These are phyloP conservation scores for Mycena leptocephala DNA, from an alignment of 768 basidiomycete species.

Conservation along the genomic window DNA sequence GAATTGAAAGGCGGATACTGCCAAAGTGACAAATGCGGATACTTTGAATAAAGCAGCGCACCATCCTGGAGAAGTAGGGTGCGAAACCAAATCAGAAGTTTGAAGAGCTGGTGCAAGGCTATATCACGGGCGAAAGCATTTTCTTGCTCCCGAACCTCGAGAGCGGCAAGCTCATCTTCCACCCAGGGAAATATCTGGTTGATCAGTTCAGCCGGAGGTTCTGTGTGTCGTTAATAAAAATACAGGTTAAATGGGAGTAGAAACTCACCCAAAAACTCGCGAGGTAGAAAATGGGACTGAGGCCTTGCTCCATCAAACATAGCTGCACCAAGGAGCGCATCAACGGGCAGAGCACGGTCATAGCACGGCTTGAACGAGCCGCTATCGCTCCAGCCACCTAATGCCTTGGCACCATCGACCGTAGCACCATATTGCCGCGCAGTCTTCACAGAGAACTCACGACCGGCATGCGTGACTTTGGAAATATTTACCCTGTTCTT, in stretches of 20 bases:
- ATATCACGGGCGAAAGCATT: constrained; percentile 36
- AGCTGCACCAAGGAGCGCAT: constrained; percentile 50
- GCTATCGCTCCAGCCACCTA: constrained; percentile 49
- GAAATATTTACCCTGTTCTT: constrained; percentile 42
- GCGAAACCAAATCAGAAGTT: no score
- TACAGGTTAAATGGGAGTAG: background rate
- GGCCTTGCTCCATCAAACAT: constrained; percentile 47
- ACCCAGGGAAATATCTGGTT: constrained; percentile 46
- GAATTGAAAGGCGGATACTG: no score
- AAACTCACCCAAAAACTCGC: constrained; percentile 42
- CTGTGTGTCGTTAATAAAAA: constrained; percentile 15
- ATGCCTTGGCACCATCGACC: constrained; percentile 45
- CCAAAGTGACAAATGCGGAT: no score
- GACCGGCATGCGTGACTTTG: constrained; percentile 52
- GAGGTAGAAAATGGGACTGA: no score
- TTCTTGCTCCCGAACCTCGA: background rate
- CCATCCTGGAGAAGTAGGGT: no score
- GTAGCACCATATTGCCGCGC: constrained; percentile 48
- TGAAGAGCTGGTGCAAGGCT: constrained; percentile 44
- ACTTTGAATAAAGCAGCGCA: no score
- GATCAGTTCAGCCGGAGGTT: constrained; percentile 38
- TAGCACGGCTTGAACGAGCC: constrained; percentile 47
- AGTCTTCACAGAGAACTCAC: constrained; percentile 46
- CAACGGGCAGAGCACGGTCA: constrained; percentile 46
- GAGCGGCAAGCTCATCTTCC: constrained; percentile 36